Evolutionary conservation across 2,329 filamentous ascomycete species (phyloP), one percentile per base, ranked within the genome.

Genomic region (Alternaria postmessia): DNA sequence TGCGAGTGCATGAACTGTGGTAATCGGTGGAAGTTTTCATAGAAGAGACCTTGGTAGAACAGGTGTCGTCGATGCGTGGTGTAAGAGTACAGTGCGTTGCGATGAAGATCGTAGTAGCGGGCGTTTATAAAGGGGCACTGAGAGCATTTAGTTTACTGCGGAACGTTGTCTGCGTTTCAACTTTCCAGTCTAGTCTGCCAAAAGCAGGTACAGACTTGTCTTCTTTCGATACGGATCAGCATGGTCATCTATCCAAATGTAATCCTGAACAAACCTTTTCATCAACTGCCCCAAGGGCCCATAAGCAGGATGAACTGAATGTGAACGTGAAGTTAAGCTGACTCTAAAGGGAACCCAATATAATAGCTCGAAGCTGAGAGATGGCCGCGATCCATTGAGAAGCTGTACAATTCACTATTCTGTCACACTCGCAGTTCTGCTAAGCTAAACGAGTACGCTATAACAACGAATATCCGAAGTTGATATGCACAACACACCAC

Each of bases 1-100:
- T 85, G 83, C 74, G 82, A 84, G 75, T 85, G 83, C 73, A 82
- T 80, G 66, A 79, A 81, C 61, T 85, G 83, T 62, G 83, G 82
- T 5, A 79, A 84, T 64, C 74, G 81, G 58, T 85, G 83, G 83
- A 85, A 85, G 71, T 78, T 78, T 59, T 78, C 76, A 44, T 78
- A 68, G 61, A 32, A 9, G 5, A 28, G 8, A 22, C 16, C 9
- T 49, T 5, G 32, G 12, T 36, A 9, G 30, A 20, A 16, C 41
- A 42, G 8, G 39, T 43, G 34, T 42, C 34, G n/a, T 24, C 34
- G 34, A 51, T 22, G 41, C 28, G 12, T 43, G 42, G 44, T 57
- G 53, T 57, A 52, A 30, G 53, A 49, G 36, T 57, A 41, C 12
- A 30, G 34, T n/a, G 22, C 44, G 44, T 54, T n/a, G 41, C 22